A percentile compares a stretch with the other conserved stretches of the same genome.
Evolutionary conservation across 306 rosid species (phyloP).

Genomic region (Inga leiocalycina): DNA sequence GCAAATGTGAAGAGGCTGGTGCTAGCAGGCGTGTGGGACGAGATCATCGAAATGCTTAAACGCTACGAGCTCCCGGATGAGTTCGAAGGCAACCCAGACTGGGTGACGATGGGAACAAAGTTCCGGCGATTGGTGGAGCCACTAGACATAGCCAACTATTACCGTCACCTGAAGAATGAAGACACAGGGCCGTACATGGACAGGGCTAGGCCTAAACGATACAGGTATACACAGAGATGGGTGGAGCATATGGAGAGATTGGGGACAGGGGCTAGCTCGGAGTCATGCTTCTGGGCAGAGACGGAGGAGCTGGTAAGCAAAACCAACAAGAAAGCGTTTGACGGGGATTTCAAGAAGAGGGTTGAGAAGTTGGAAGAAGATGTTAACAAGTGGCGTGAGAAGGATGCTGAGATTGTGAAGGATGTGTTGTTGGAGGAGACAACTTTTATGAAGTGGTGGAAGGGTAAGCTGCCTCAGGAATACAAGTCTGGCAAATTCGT

Average conservation of each 20-base stretch:
- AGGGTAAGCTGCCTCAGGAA: not conserved
- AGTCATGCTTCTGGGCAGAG: constrained; percentile 73
- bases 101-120: constrained; percentile 56
- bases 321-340: constrained; percentile 2
- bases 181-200: constrained; percentile 63
- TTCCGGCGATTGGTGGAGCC: constrained; percentile 77
- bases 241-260: constrained; percentile 41
- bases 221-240: constrained; percentile 69
- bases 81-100: constrained; percentile 53
- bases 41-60: constrained; percentile 64
- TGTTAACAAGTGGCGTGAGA: not conserved
- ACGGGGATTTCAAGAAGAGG: not conserved
- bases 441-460: not conserved
- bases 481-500: not conserved
- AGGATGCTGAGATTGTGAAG: not conserved
- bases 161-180: constrained; percentile 67
- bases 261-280: constrained; percentile 37
- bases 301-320: constrained; percentile 63
- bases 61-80: constrained; percentile 75
- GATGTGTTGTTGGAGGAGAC: not conserved
- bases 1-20: constrained; percentile 75
- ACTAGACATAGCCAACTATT: constrained; percentile 76
- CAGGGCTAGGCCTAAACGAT: constrained; percentile 65
- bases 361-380: not conserved
- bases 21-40: constrained; percentile 78